phyloP scores from a whole-genome alignment of 768 basidiomycete species.

The Boletus reticuloceps region DNA sequence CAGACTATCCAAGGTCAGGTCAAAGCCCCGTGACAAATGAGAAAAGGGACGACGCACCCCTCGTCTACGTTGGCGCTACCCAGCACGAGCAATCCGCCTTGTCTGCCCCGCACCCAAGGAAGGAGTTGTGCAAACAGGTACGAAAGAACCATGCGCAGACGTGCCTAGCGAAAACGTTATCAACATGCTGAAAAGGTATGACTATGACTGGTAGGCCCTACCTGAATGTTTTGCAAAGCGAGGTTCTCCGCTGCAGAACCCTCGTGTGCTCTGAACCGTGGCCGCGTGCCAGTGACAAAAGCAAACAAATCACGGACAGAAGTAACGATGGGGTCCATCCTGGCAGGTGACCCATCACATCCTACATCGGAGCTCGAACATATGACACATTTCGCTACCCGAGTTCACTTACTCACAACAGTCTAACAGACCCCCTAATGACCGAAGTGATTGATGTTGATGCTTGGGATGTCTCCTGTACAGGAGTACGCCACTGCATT shows the following conservation, averaged over 20 bases:
- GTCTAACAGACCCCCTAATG: too few relatives aligned
- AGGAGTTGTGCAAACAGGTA: conserved; percentile 95
- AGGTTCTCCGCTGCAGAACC: conserved; percentile 88
- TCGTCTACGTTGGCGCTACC: conserved; percentile 99
- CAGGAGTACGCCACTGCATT: too few relatives aligned
- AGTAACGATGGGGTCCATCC: conserved; percentile 92
- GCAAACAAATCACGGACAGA: conserved; percentile 81
- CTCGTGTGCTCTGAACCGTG: conserved; percentile 82
- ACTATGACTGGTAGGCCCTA: conserved; percentile 18
- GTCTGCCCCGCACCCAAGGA: conserved; percentile 84
- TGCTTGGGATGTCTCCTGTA: too few relatives aligned
- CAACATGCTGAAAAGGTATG: neutral
- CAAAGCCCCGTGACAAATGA: neutral
- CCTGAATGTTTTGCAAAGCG: conserved; percentile 97
- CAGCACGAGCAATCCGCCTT: conserved; percentile 86
- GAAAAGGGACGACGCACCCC: conserved; percentile 48
- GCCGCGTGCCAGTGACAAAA: conserved; percentile 71
- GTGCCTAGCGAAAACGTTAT: conserved; percentile 66
- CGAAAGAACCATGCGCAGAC: conserved; percentile 90
- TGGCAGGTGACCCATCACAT: conserved; percentile 35
- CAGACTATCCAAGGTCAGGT: conserved; percentile 47
- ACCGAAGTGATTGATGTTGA: too few relatives aligned
- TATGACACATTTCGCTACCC: too few relatives aligned
- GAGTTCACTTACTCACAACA: too few relatives aligned
- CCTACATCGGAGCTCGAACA: too few relatives aligned